Conservation (phyloP, 306 rosid genomes). For the Glycine tomentella region DNA sequence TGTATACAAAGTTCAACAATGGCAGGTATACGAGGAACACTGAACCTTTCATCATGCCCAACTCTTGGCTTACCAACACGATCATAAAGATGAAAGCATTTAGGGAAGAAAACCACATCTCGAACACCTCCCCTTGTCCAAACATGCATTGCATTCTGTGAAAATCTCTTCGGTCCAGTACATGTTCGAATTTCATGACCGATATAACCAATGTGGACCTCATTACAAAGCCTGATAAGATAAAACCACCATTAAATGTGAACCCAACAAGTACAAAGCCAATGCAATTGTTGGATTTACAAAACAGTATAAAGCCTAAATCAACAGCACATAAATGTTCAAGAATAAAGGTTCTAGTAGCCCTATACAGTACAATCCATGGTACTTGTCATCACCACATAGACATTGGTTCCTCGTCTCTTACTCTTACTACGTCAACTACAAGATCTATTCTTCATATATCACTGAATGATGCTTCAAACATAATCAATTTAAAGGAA, state of each 20-base stretch:
- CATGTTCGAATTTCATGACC: constrained; percentile 90
- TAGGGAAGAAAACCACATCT: constrained; percentile 68
- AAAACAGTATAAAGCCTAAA: constrained; percentile 33
- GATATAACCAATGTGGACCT: constrained; percentile 74
- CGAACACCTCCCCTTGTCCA: constrained; percentile 79
- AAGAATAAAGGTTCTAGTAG: constrained; percentile 1
- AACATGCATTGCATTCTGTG: constrained; percentile 65
- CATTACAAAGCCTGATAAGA: constrained; percentile 64
- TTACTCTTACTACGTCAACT: no score
- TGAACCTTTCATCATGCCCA: constrained; percentile 71
- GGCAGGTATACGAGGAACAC: constrained; percentile 72
- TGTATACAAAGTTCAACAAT: constrained; percentile 84
- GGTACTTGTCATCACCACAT: no score
- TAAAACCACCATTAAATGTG: constrained; percentile 29
- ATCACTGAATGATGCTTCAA: constrained; percentile 12
- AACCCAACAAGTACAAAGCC: constrained; percentile 25
- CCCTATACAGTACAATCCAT: neutral
- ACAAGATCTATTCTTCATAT: neutral
- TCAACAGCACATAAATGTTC: neutral
- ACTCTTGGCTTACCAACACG: constrained; percentile 90
- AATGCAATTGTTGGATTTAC: constrained; percentile 12
- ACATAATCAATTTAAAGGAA: constrained; percentile 1
- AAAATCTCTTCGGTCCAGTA: constrained; percentile 67
- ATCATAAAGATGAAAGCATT: constrained; percentile 81
- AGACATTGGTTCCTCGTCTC: no score